Evolutionary conservation across 805 yeast genomes (phyloP), one percentile per base, ranked within the genome.

Genomic region (Hanseniaspora hatyaiensis): DNA sequence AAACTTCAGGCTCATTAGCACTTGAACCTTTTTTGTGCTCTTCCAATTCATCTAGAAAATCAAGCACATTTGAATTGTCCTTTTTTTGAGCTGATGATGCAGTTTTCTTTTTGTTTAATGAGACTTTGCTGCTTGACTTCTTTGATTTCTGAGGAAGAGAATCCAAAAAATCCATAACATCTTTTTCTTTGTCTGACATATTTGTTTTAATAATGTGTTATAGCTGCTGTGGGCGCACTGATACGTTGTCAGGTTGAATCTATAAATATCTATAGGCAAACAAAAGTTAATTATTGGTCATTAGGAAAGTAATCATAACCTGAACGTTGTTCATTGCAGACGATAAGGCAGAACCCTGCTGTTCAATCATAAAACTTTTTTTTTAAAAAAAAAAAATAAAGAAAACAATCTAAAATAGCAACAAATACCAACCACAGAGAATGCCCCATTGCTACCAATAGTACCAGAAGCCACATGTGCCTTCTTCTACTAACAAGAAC

Each of bases 151-250:
- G 86, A 3, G 94, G 92, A 40, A 86, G 71, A 0, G 88, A 80
- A 57, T 82, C 86, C 54, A 83, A 70, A 58, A 84, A 84, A 53
- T 82, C 89, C 47, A 83, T 69, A 4, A 83, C 89, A 55, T 82
- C 89, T 53, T 80, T 83, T 20, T 79, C 78, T 49, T 64, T 66
- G 33, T 52, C 52, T 15, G 44, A 32, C 51, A 49, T 49, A 31
- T 15, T 16, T n/a, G n/a, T n/a, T n/a, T n/a, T n/a, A n/a, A n/a
- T n/a, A n/a, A n/a, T n/a, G n/a, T n/a, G n/a, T 18, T 8, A n/a
- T 2, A 15, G 11, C 19, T 26, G 24, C 3, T 38, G 8, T 38
- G n/a, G 23, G 23, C 11, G 8, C 6, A 3, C 24, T 26, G 16
- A 19, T 37, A 24, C 3, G 13, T 37, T 23, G 23, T 23, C 12